Base-by-base conservation (phyloP, 2,329 filamentous ascomycete genomes). In the Chalaropsis thielavioides region DNA sequence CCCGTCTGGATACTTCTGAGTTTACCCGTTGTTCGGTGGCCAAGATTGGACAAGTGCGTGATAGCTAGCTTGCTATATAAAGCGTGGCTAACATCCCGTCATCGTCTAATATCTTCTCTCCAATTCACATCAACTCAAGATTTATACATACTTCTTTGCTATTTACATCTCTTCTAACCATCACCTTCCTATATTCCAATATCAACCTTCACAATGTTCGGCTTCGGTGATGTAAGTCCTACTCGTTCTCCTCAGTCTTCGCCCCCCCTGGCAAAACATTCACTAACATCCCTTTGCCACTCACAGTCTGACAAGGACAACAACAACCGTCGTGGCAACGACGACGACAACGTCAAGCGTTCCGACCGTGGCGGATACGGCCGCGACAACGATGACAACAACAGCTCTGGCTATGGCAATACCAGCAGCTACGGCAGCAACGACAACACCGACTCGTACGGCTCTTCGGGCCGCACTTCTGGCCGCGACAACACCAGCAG, bases 401-500 rank as follows among this genome's bases (percentile, higher is more conserved):
- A 38, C 3, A 35, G 31, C 31, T 35, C 43, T 19, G 10, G 27
- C 62, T 63, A 54, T 22, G 46, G 27, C 35, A 63, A 63, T 27
- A 49, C 24, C 15, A 56, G 51, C 24, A 56, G 51, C 6, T 61
- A 43, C 22, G 59, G 59, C 44, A 19, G 46, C 7, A 31, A 31
- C 6, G 59, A 44, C 13, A 61, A 61, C 35, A 61, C 58, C 13
- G 4, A 6, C 27, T 40, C n/a, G n/a, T n/a, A n/a, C n/a, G n/a
- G n/a, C n/a, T n/a, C n/a, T n/a, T n/a, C n/a, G n/a, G n/a, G n/a
- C n/a, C n/a, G 5, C 3, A 27, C 61, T 4, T 62, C 61, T 31
- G 68, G 69, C 56, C 68, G 67, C 8, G 43, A 17, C 67, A 64
- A 61, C 62, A 67, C 65, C 58, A 70, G 69, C 7, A 66, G 60